Evolutionary conservation across 257 asterid species (phyloP), one percentile per base, ranked within the genome.

Genomic region (Echium plantagineum): DNA sequence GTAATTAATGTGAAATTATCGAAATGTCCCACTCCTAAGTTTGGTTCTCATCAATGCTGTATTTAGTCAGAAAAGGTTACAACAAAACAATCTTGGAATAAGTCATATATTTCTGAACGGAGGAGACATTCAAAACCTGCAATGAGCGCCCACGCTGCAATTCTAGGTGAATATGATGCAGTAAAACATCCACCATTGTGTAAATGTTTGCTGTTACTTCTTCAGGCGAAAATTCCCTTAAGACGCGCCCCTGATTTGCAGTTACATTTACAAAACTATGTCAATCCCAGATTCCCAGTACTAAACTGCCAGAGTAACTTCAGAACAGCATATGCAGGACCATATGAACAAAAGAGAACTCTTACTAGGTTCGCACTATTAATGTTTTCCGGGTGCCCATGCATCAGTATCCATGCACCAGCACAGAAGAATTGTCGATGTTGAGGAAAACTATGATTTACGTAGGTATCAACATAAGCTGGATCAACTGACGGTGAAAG

Each of bases 351-450:
- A 65, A 31, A 26, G 28, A 57, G 18, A 3, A 61, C 31, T 62
- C 89, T 80, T 85, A 93, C 98, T 66, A 93, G 94, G 70, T 89
- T 93, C 72, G 77, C 68, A 79, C 85, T 77, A 75, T 89, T 89
- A 63, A 93, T 85, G 85, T 80, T 89, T 83, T 93, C 97, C 10
- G 89, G 96, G 75, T 86, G 98, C 69, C 81, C 80, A 72, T 80
- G 86, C 98, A 89, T 86, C 72, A 93, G 77, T 75, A 87, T 76
- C 97, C 97, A 93, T 18, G 95, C 94, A 75, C 96, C 94, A 69
- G 97, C 94, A 73, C 98, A 93, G 69, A 93, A 95, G 79, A 84
- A 84, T 63, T 86, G 81, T 54, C 97, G 95, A 67, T 93, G 98
- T 66, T 75, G 71, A 63, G 86, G 83, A 77, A 82, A 93, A 76